Conservation (phyloP, 1,284 basidiomycete genomes). For the Leccinum solheimii region DNA sequence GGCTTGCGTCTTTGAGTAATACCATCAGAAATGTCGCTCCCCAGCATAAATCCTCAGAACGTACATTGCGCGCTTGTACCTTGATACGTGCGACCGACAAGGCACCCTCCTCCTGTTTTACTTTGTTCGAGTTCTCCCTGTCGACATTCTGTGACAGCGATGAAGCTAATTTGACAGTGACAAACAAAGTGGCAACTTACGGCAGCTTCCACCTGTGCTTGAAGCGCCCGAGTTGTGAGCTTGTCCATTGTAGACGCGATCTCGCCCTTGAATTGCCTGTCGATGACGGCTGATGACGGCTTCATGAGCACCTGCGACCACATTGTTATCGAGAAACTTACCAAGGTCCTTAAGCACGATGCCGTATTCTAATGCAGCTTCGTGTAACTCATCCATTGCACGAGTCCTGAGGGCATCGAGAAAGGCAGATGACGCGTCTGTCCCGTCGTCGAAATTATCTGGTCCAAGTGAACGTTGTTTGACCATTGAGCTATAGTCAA, state of each 20-base stretch:
- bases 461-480: constrained; percentile 77
- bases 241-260: constrained; percentile 83
- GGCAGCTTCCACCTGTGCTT: constrained; percentile 82
- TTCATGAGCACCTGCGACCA: constrained; percentile 1
- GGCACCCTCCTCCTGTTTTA: constrained; percentile 78
- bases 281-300: constrained; percentile 63
- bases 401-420: constrained; percentile 75
- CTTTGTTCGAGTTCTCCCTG: constrained; percentile 80
- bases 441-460: constrained; percentile 67
- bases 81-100: constrained; percentile 74
- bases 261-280: constrained; percentile 80
- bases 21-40: constrained; percentile 10
- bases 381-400: constrained; percentile 80
- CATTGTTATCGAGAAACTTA: constrained; percentile 29
- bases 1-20: constrained; percentile 52
- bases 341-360: constrained; percentile 77
- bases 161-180: not conserved
- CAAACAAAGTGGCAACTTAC: constrained; percentile 40
- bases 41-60: constrained; percentile 2
- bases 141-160: constrained; percentile 62
- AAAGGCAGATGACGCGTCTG: constrained; percentile 70
- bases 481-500: constrained; percentile 64
- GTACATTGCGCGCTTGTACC: constrained; percentile 62
- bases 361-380: constrained; percentile 76
- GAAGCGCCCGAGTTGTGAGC: constrained; percentile 74